Evolutionary conservation across 2,329 filamentous ascomycete species (phyloP).

Genomic region (Salinomyces thailandicus): DNA sequence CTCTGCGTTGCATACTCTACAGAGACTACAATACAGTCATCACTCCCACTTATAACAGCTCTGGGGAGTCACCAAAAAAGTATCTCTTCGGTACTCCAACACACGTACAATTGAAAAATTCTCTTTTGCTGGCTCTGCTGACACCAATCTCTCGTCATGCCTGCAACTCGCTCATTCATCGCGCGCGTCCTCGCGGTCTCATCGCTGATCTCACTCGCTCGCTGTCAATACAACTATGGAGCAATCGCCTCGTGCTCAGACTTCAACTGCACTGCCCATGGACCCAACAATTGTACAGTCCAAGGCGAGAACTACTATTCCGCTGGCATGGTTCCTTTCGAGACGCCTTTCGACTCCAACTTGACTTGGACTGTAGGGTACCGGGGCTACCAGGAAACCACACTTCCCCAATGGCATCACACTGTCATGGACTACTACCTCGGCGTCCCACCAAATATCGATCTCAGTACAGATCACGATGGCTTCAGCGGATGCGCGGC

Average conservation of each 20-base stretch:
- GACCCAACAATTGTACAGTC: not conserved
- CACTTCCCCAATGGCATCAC: not conserved
- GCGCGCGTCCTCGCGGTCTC: too few species aligned
- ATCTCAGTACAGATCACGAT: not conserved
- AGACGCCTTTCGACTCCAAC: not conserved
- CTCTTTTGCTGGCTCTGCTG: too few species aligned
- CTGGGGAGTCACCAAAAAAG: too few species aligned
- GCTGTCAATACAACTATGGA: not conserved
- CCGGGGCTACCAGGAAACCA: not conserved
- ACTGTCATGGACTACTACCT: constrained; percentile 1
- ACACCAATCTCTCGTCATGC: too few species aligned
- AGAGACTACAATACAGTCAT: too few species aligned
- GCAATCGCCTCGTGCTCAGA: constrained; percentile 1
- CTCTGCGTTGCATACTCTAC: too few species aligned
- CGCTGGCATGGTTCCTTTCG: not conserved
- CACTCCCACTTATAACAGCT: too few species aligned
- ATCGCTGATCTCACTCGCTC: too few species aligned
- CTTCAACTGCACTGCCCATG: not conserved
- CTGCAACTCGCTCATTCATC: too few species aligned
- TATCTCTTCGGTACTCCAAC: too few species aligned
- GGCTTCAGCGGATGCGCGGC: not conserved
- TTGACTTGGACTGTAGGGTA: constrained; percentile 1
- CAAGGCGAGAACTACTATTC: too few species aligned
- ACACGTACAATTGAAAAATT: too few species aligned
- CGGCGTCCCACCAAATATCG: not conserved